Evolutionary conservation across 768 basidiomycete genomes (phyloP).

Genomic region (Russula lepida): DNA sequence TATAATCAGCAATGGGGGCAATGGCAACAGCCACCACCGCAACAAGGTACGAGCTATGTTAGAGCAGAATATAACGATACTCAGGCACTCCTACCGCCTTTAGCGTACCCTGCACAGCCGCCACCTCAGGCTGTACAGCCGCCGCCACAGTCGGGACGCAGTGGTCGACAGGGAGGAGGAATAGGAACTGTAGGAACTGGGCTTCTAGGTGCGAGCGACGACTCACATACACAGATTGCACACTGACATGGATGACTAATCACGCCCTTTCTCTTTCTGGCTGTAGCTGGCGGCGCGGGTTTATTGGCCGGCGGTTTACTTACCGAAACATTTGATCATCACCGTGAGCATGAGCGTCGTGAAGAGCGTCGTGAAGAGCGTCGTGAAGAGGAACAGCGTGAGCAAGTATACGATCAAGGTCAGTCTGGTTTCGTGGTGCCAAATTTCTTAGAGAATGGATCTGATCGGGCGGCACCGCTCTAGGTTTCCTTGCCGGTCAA

Average conservation of each 20-base stretch:
- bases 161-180: neutral
- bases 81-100: neutral
- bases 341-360: slow-evolving; percentile 33
- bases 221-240: neutral
- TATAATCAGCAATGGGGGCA: slow-evolving; percentile 17
- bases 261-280: neutral
- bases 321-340: slow-evolving; percentile 41
- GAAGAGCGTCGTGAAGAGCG: slow-evolving; percentile 31
- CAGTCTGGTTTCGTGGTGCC: slow-evolving; percentile 2
- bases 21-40: slow-evolving; percentile 16
- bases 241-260: neutral
- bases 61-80: neutral
- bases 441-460: neutral
- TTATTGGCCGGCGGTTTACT: slow-evolving; percentile 57
- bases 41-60: slow-evolving; percentile 3
- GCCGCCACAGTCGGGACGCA: neutral
- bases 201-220: slow-evolving; percentile 2
- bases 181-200: neutral
- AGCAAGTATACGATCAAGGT: slow-evolving; percentile 33
- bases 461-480: neutral
- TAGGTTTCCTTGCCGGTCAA: slow-evolving; percentile 29
- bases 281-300: slow-evolving; percentile 45
- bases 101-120: slow-evolving; percentile 8
- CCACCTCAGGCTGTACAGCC: neutral
- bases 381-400: slow-evolving; percentile 29